Percentiles rank a stretch among this genome's conserved stretches.
Conservation (phyloP, 257 asterid species). For the Rauvolfia tetraphylla region DNA sequence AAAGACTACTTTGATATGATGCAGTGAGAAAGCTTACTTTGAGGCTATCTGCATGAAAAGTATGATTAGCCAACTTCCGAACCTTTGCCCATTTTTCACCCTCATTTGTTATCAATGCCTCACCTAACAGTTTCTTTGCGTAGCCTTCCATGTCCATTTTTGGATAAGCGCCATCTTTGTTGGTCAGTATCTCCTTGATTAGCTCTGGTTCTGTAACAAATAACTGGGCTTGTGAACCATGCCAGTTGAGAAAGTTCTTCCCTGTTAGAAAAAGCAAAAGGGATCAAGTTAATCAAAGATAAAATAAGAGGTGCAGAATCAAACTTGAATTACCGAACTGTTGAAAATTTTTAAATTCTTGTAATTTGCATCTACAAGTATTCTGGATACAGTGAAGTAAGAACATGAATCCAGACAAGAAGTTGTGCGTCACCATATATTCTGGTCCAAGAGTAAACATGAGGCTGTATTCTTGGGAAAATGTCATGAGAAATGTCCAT, state of each 20-base stretch:
- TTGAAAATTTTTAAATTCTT: too few relatives aligned
- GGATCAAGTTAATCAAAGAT: not conserved
- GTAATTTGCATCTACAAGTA: too few relatives aligned
- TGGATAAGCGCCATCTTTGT: constrained; percentile 34
- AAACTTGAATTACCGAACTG: too few relatives aligned
- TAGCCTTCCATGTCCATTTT: constrained; percentile 18
- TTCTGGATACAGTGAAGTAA: not conserved
- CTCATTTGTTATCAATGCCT: constrained; percentile 39
- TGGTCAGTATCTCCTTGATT: constrained; percentile 48
- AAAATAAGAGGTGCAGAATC: not conserved
- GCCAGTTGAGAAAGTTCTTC: constrained; percentile 41
- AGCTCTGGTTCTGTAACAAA: constrained; percentile 49
- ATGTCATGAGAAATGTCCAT: constrained; percentile 50
- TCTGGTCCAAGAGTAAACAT: constrained; percentile 43
- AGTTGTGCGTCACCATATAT: constrained; percentile 37
- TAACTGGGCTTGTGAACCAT: constrained; percentile 39
- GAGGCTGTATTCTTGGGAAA: constrained; percentile 52
- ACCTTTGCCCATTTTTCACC: constrained; percentile 53
- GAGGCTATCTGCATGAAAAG: constrained; percentile 55
- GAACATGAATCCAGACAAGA: not conserved
- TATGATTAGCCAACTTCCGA: constrained; percentile 50
- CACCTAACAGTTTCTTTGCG: constrained; percentile 40
- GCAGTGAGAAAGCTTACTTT: constrained; percentile 26
- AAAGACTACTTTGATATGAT: not conserved
- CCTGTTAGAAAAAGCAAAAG: constrained; percentile 30